These are phyloP conservation scores for Candida odintsovae DNA, from an alignment of 805 yeast genomes.

Conservation along the genomic window DNA sequence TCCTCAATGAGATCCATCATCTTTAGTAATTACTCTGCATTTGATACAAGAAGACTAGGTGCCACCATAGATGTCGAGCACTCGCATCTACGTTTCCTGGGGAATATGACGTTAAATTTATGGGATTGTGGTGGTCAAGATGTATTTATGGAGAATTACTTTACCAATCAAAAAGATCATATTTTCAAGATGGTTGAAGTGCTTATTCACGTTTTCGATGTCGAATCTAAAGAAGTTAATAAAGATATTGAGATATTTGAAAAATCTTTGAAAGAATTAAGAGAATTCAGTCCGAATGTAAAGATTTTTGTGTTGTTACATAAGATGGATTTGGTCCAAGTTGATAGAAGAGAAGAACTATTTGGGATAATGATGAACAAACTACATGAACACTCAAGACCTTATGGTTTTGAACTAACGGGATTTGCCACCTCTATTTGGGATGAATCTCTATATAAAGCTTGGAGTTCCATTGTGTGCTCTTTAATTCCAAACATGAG, in stretches of 20 bases:
- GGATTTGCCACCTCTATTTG: conserved; percentile 96
- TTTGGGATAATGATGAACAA: conserved; percentile 81
- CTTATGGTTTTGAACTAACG: conserved; percentile 59
- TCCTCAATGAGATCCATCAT: conserved; percentile 96
- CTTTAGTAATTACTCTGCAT: conserved; percentile 92
- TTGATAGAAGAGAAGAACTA: conserved; percentile 77
- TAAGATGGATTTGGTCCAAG: conserved; percentile 92
- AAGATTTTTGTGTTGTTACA: conserved; percentile 88
- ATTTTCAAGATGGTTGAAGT: conserved; percentile 95
- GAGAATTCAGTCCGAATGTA: conserved; percentile 83
- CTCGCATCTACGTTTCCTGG: conserved; percentile 85
- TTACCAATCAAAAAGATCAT: conserved; percentile 82
- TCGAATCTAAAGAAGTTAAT: conserved; percentile 83
- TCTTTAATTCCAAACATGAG: conserved; percentile 90
- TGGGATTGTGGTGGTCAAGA: conserved; percentile 99
- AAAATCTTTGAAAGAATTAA: conserved; percentile 73
- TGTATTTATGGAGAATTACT: conserved; percentile 91
- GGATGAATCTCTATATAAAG: conserved; percentile 94
- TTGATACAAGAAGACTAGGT: conserved; percentile 90
- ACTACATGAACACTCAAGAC: conserved; percentile 66
- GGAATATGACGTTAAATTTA: conserved; percentile 89
- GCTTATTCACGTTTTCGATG: conserved; percentile 92
- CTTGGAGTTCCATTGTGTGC: conserved; percentile 96
- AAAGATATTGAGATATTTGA: conserved; percentile 92
- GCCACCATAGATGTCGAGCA: conserved; percentile 99